A percentile compares a stretch with the other conserved stretches of the same genome.
phyloP scores from a whole-genome alignment of 495 filamentous ascomycete genomes.

The Penicillium arizonense region DNA sequence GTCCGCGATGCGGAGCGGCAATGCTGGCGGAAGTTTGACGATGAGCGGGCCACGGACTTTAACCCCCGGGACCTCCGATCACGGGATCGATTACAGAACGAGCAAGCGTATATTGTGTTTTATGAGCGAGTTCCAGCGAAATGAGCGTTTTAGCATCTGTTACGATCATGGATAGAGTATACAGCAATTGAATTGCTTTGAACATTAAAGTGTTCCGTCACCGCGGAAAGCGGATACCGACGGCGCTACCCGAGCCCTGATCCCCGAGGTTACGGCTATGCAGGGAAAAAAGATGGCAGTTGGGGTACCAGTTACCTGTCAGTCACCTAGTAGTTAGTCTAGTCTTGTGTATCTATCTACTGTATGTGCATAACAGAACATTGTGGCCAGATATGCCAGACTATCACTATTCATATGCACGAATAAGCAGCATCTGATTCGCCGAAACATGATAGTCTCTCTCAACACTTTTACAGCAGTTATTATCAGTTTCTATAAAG shows the following conservation, averaged over 20 bases:
- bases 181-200: background rate
- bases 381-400: conserved; percentile 8
- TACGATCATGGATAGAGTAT: conserved; percentile 9
- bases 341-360: too few relatives aligned
- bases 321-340: too few relatives aligned
- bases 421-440: conserved; percentile 33
- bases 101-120: conserved; percentile 69
- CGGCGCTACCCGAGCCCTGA: conserved; percentile 11
- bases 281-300: conserved; percentile 8
- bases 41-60: conserved; percentile 58
- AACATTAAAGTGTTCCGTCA: conserved; percentile 3
- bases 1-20: conserved; percentile 59
- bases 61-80: conserved; percentile 49
- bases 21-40: conserved; percentile 67
- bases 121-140: conserved; percentile 56
- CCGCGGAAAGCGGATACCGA: conserved; percentile 17
- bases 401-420: conserved; percentile 7
- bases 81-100: conserved; percentile 54
- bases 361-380: background rate
- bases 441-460: background rate
- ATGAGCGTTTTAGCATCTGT: conserved; percentile 28
- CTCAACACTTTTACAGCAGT: background rate
- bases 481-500: background rate
- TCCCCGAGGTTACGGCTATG: conserved; percentile 26
- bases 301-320: background rate